Percentiles rank a stretch among this genome's conserved stretches.
These are phyloP conservation scores for Rhododendron mucronatum DNA, from an alignment of 148 eudicot genomes.

Conservation along the genomic window DNA sequence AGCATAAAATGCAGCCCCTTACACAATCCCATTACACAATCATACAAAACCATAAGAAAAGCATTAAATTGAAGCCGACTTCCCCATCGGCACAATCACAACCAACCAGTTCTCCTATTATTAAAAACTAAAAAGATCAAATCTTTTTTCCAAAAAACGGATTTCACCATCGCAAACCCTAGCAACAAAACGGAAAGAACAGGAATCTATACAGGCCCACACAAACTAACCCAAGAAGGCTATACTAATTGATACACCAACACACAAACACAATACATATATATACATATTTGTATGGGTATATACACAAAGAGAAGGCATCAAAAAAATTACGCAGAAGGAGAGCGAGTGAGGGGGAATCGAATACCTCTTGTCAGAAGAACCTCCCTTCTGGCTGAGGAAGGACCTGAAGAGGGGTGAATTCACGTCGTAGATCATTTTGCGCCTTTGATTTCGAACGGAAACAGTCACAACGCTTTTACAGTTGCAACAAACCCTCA, in stretches of 20 bases:
- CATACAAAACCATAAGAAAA: background rate
- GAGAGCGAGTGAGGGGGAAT: background rate
- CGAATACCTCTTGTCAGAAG: constrained; percentile 55
- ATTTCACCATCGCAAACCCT: background rate
- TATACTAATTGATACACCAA: background rate
- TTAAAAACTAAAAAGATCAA: too few species aligned
- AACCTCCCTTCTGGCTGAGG: constrained; percentile 68
- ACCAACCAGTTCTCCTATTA: background rate
- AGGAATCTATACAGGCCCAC: background rate
- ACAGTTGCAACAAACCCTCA: background rate
- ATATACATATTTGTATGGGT: background rate
- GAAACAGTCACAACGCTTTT: background rate
- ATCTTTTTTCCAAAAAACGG: background rate
- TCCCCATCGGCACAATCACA: background rate
- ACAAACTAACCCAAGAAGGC: background rate
- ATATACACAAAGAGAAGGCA: background rate
- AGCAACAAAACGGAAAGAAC: background rate
- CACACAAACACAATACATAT: background rate
- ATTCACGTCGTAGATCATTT: constrained; percentile 68
- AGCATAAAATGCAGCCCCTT: background rate
- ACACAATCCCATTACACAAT: background rate
- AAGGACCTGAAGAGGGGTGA: constrained; percentile 62
- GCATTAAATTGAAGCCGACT: background rate
- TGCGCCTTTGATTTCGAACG: background rate
- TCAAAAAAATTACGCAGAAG: background rate